A percentile compares a stretch with the other conserved stretches of the same genome.
Conservation (phyloP, 768 basidiomycete genomes). For the Ramaria rubella region DNA sequence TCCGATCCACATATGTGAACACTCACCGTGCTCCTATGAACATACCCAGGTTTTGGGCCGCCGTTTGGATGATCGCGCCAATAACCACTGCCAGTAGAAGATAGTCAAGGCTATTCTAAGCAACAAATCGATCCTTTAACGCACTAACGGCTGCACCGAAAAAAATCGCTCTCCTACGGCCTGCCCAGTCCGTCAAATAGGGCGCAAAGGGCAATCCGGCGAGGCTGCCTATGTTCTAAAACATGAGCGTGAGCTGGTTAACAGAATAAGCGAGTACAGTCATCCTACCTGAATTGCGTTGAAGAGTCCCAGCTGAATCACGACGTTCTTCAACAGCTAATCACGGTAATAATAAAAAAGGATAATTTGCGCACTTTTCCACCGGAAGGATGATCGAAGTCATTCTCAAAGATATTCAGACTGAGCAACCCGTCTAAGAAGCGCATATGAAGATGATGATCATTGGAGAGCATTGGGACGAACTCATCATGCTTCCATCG, state of each 20-base stretch:
- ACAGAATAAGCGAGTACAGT: background rate
- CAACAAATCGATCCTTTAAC: background rate
- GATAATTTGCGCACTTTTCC: conserved; percentile 8
- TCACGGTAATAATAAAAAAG: background rate
- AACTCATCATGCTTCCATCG: conserved; percentile 26
- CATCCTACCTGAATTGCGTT: conserved; percentile 25
- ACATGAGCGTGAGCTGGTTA: too few species aligned
- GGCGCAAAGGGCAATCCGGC: conserved; percentile 48
- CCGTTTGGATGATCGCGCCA: conserved; percentile 10
- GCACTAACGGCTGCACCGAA: conserved; percentile 37
- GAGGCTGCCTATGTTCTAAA: conserved; percentile 41
- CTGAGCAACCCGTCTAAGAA: conserved; percentile 24
- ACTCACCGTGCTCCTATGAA: conserved; percentile 10
- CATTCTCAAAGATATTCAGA: conserved; percentile 22
- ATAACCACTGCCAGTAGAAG: background rate
- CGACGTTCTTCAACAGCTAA: background rate
- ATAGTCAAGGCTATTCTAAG: background rate
- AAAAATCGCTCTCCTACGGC: conserved; percentile 44
- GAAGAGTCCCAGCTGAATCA: conserved; percentile 26
- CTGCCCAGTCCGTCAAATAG: conserved; percentile 42
- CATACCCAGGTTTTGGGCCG: conserved; percentile 7
- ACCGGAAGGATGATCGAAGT: conserved; percentile 25
- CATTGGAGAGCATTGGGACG: background rate
- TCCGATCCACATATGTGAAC: background rate
- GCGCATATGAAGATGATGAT: background rate